Percentiles rank a stretch among this genome's conserved stretches.
Conservation (phyloP, 495 filamentous ascomycete species). For the Lepraria neglecta region DNA sequence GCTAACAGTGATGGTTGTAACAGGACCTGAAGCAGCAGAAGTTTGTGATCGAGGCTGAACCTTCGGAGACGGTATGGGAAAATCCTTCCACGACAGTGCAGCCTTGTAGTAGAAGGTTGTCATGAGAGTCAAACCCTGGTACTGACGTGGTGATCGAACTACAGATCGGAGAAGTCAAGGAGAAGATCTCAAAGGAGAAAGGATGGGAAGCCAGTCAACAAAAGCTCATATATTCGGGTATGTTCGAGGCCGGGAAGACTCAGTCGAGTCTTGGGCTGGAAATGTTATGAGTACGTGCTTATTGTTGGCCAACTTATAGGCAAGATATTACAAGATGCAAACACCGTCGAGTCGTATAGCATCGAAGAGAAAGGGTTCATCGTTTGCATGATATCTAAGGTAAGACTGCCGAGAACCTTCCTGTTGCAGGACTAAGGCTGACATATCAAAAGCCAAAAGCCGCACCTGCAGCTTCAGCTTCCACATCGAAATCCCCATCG, state of each 20-base stretch:
- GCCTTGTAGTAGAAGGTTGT: neutral
- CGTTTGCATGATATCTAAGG: slow-evolving; percentile 95
- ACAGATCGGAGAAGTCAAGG: slow-evolving; percentile 82
- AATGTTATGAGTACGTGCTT: neutral
- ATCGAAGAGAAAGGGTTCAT: slow-evolving; percentile 99
- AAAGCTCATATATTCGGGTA: slow-evolving; percentile 98
- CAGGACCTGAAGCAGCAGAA: slow-evolving; percentile 98
- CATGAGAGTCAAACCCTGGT: slow-evolving; percentile 28
- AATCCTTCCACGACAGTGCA: slow-evolving; percentile 10
- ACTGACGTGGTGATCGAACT: slow-evolving; percentile 32
- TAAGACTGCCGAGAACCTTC: slow-evolving; percentile 38
- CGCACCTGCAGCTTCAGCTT: slow-evolving; percentile 50
- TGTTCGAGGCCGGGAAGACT: slow-evolving; percentile 25
- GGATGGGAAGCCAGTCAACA: slow-evolving; percentile 81
- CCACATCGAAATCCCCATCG: slow-evolving; percentile 52
- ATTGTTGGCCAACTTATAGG: slow-evolving; percentile 46
- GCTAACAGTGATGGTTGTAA: neutral
- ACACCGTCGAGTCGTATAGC: slow-evolving; percentile 89
- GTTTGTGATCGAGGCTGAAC: slow-evolving; percentile 90
- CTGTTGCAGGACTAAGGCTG: slow-evolving; percentile 1
- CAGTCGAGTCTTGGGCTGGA: neutral
- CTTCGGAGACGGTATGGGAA: slow-evolving; percentile 77
- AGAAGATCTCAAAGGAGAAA: slow-evolving; percentile 80
- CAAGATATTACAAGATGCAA: slow-evolving; percentile 96
- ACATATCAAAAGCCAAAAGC: slow-evolving; percentile 55